phyloP scores from a whole-genome alignment of 306 rosid species.

The Malus orientalis region DNA sequence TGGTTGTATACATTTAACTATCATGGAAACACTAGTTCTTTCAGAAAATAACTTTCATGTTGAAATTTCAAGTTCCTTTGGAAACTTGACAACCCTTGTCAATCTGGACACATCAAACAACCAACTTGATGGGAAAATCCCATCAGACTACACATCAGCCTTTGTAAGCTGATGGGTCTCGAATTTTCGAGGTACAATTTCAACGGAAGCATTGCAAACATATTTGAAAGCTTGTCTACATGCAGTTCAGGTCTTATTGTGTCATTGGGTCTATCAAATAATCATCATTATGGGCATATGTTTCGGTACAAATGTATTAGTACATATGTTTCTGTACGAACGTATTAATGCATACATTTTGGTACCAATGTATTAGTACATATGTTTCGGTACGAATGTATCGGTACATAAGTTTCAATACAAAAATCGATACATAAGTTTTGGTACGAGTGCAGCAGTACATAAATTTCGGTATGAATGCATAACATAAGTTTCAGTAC shows the following conservation, averaged over 20 bases:
- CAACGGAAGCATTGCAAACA: neutral
- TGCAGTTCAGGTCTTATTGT: neutral
- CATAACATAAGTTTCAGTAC: too few species aligned
- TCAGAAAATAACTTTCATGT: neutral
- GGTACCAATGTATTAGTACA: too few species aligned
- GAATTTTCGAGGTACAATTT: neutral
- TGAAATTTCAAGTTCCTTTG: neutral
- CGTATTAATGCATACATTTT: too few species aligned
- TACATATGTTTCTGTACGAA: too few species aligned
- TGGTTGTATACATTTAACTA: neutral
- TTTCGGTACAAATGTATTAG: too few species aligned
- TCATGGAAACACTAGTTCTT: neutral
- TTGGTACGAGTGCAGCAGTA: too few species aligned
- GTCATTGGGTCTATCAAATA: accelerated
- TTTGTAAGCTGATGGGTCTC: neutral
- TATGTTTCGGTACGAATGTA: too few species aligned
- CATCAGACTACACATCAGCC: neutral
- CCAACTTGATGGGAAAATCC: constrained; percentile 1
- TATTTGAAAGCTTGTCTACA: neutral
- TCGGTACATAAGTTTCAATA: too few species aligned
- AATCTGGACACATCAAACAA: neutral
- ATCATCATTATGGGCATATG: neutral
- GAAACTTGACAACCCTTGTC: neutral
- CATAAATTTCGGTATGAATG: too few species aligned
- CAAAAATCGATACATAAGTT: too few species aligned